phyloP scores from a whole-genome alignment of 148 eudicot species.

The Fagopyrum esculentum region DNA sequence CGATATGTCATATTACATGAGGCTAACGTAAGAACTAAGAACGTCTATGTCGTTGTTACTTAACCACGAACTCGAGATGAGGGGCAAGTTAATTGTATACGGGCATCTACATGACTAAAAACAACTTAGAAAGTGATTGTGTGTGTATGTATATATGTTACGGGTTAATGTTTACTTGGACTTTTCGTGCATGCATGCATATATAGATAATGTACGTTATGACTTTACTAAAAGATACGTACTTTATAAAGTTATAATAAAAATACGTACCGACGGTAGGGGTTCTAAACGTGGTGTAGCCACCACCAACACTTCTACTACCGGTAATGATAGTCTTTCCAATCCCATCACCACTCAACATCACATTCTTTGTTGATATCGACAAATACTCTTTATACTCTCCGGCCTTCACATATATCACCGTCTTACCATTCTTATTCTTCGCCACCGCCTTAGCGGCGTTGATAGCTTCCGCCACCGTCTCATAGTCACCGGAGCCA shows the following conservation, averaged over 20 bases:
- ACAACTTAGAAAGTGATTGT: neutral
- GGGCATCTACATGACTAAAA: too few relatives aligned
- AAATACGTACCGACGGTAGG: conserved; percentile 72
- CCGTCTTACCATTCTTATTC: conserved; percentile 40
- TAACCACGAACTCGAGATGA: too few relatives aligned
- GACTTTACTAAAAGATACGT: too few relatives aligned
- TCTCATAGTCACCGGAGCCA: conserved; percentile 60
- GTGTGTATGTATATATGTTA: neutral
- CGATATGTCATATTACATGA: too few relatives aligned
- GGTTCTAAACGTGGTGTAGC: conserved; percentile 56
- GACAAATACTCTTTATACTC: conserved; percentile 49
- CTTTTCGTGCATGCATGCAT: neutral
- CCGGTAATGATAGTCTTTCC: conserved; percentile 76
- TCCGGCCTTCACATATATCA: conserved; percentile 64
- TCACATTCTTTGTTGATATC: conserved; percentile 38
- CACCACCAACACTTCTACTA: conserved; percentile 71
- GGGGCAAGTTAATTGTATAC: too few relatives aligned
- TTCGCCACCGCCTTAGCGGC: conserved; percentile 27
- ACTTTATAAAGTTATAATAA: neutral
- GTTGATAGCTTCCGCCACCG: conserved; percentile 41
- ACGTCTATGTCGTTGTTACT: too few relatives aligned
- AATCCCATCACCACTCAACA: conserved; percentile 77
- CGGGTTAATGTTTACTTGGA: neutral
- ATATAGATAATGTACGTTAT: neutral
- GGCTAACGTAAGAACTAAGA: too few relatives aligned